Evolutionary conservation across 495 filamentous ascomycete genomes (phyloP).

Genomic region (Delitschia confertaspora): DNA sequence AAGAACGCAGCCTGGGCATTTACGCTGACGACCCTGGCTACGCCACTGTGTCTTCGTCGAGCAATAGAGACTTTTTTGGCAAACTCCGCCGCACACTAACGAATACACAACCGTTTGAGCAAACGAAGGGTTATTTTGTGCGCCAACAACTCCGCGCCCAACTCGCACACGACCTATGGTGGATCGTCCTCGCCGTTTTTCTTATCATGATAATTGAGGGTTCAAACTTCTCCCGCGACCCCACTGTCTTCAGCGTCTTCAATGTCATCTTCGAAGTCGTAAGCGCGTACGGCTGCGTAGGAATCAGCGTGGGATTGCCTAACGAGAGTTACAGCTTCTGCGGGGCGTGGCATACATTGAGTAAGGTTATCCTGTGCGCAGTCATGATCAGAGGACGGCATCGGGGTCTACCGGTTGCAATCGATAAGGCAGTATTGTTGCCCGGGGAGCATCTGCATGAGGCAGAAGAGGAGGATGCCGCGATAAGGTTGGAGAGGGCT

Average conservation of each 20-base stretch:
- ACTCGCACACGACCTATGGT: conserved; percentile 81
- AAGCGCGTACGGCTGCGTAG: conserved; percentile 77
- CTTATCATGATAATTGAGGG: conserved; percentile 69
- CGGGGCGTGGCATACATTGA: conserved; percentile 60
- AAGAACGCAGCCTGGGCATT: conserved; percentile 60
- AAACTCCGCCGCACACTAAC: conserved; percentile 25
- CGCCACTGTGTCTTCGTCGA: conserved; percentile 24
- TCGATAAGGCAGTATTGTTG: conserved; percentile 68
- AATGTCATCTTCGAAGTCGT: conserved; percentile 83
- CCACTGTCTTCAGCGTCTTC: conserved; percentile 66
- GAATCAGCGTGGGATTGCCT: conserved; percentile 65
- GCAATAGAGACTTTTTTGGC: conserved; percentile 27
- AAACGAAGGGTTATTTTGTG: conserved; percentile 46
- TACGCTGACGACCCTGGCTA: conserved; percentile 45
- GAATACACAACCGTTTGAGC: conserved; percentile 28
- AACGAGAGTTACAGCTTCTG: conserved; percentile 61
- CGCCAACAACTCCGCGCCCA: conserved; percentile 69
- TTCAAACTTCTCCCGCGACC: conserved; percentile 53
- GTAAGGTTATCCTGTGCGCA: conserved; percentile 66
- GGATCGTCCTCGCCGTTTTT: conserved; percentile 63
- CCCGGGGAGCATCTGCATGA: conserved; percentile 44
- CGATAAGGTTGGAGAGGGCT: conserved; percentile 37
- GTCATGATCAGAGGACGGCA: conserved; percentile 75
- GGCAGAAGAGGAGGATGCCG: conserved; percentile 55
- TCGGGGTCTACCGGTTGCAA: conserved; percentile 69